A percentile compares a stretch with the other conserved stretches of the same genome.
phyloP scores from a whole-genome alignment of 2,329 filamentous ascomycete species.

The Neurospora crassa region DNA sequence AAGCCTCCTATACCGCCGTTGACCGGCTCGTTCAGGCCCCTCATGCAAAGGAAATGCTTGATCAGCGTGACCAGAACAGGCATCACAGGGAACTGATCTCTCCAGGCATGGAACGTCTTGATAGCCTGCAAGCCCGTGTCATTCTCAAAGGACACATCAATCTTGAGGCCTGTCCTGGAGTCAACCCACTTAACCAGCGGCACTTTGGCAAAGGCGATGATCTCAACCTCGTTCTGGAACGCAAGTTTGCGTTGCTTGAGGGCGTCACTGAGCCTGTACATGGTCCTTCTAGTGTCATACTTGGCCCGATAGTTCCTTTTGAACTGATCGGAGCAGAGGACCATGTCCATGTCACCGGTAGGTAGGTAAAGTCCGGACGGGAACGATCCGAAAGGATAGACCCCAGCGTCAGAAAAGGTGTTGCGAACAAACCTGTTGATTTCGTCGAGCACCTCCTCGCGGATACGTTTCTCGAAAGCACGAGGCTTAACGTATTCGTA shows the following conservation, averaged over 20 bases:
- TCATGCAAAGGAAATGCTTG: slow-evolving; percentile 88
- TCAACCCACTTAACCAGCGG: slow-evolving; percentile 91
- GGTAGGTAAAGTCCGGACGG: slow-evolving; percentile 66
- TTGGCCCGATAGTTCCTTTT: slow-evolving; percentile 40
- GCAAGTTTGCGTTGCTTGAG: slow-evolving; percentile 49
- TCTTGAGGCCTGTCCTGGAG: slow-evolving; percentile 62
- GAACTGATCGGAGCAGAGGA: slow-evolving; percentile 57
- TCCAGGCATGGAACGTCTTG: slow-evolving; percentile 74
- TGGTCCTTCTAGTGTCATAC: slow-evolving; percentile 41
- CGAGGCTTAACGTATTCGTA: slow-evolving; percentile 75
- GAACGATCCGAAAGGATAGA: slow-evolving; percentile 85
- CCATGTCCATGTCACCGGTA: slow-evolving; percentile 87
- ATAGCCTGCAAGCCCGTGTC: slow-evolving; percentile 71
- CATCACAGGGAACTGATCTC: slow-evolving; percentile 70
- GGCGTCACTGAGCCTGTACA: slow-evolving; percentile 54
- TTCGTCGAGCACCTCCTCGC: slow-evolving; percentile 61
- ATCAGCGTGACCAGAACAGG: slow-evolving; percentile 75
- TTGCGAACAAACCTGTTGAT: slow-evolving; percentile 50
- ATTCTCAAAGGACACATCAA: slow-evolving; percentile 95
- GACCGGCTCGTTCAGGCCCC: slow-evolving; percentile 82
- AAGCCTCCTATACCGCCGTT: slow-evolving; percentile 90
- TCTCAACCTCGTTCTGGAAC: slow-evolving; percentile 47
- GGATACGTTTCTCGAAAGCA: slow-evolving; percentile 66
- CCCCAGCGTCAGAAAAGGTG: slow-evolving; percentile 49
- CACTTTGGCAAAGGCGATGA: slow-evolving; percentile 70